These are phyloP conservation scores for Pisolithus thermaeus DNA, from an alignment of 1,284 basidiomycete species.

Conservation along the genomic window DNA sequence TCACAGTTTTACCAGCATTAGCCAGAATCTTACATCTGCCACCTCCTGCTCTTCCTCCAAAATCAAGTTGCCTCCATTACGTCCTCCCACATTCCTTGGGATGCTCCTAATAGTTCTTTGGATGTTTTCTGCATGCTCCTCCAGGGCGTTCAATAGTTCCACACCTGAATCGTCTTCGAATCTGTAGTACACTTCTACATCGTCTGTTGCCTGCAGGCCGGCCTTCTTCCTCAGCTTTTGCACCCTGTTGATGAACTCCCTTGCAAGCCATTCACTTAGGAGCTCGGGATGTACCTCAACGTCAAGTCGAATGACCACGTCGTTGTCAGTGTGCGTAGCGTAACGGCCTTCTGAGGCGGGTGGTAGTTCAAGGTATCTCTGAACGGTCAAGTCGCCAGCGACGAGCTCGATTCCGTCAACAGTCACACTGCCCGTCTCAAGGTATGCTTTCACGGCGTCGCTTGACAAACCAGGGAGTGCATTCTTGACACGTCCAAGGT, in stretches of 20 bases:
- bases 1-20: conserved; percentile 50
- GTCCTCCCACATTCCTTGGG: conserved; percentile 56
- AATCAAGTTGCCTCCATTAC: conserved; percentile 40
- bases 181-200: conserved; percentile 85
- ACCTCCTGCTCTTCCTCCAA: conserved; percentile 88
- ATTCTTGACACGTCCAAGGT: conserved; percentile 87
- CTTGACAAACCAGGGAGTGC: conserved; percentile 79
- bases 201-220: conserved; percentile 91
- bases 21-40: conserved; percentile 73
- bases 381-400: conserved; percentile 85
- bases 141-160: conserved; percentile 70
- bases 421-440: conserved; percentile 69
- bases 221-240: conserved; percentile 97
- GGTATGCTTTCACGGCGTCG: conserved; percentile 80
- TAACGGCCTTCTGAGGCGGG: conserved; percentile 55
- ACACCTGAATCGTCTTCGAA: conserved; percentile 69
- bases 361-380: conserved; percentile 85
- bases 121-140: conserved; percentile 68
- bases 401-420: conserved; percentile 91
- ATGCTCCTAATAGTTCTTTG: conserved; percentile 71
- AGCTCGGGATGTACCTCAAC: conserved; percentile 84
- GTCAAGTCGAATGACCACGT: conserved; percentile 92
- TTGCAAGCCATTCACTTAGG: conserved; percentile 81
- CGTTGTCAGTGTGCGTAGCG: conserved; percentile 88
- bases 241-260: conserved; percentile 91